These are phyloP conservation scores for Starmera caribaea DNA, from an alignment of 805 yeast species.

Conservation along the genomic window DNA sequence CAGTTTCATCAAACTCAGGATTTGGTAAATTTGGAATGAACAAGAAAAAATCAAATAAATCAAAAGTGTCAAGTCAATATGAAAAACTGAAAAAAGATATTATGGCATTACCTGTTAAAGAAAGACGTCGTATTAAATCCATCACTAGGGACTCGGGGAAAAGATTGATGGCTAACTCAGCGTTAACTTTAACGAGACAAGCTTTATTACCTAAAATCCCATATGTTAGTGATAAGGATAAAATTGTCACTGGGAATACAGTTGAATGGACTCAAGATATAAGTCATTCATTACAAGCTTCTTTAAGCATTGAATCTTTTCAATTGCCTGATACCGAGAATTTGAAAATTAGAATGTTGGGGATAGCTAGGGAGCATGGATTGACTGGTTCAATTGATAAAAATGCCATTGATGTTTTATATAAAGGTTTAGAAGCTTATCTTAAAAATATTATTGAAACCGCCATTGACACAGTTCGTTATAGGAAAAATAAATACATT, in stretches of 20 bases:
- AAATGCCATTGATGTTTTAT: conserved; percentile 68
- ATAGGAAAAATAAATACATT: conserved; percentile 37
- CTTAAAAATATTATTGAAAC: conserved; percentile 65
- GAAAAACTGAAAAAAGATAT: conserved; percentile 79
- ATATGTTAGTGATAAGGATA: conserved; percentile 34
- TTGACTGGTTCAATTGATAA: conserved; percentile 70
- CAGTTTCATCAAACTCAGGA: conserved; percentile 27
- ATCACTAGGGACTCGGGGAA: conserved; percentile 81
- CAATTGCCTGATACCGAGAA: conserved; percentile 77
- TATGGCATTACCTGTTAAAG: conserved; percentile 76
- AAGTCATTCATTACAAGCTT: conserved; percentile 73
- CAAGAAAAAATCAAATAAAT: conserved; percentile 33
- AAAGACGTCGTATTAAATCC: conserved; percentile 73
- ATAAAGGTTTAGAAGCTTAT: conserved; percentile 77
- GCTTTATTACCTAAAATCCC: conserved; percentile 68
- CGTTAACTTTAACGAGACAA: conserved; percentile 60
- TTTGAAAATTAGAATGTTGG: conserved; percentile 59
- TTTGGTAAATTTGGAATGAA: conserved; percentile 37
- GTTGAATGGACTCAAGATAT: conserved; percentile 91
- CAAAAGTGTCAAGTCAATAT: conserved; percentile 59
- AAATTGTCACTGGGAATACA: conserved; percentile 28
- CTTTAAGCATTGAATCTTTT: conserved; percentile 65
- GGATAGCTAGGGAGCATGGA: conserved; percentile 86
- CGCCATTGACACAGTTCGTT: conserved; percentile 62
- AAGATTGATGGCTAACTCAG: conserved; percentile 60